phyloP scores from a whole-genome alignment of 495 filamentous ascomycete species.

The Hyphodiscus hymeniophilus region DNA sequence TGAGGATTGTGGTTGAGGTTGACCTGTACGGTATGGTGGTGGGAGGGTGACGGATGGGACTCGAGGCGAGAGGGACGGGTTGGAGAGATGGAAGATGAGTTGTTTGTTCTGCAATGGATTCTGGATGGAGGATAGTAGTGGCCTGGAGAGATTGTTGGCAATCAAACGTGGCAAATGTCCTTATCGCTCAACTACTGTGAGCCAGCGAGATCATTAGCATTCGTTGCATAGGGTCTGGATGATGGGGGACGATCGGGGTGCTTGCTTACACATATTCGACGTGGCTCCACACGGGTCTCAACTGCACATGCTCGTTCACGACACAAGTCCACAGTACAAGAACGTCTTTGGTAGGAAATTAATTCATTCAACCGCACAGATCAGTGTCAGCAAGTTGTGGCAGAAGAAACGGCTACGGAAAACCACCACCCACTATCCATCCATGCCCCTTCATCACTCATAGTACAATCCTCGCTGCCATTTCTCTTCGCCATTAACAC shows the following conservation, averaged over 20 bases:
- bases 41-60: not conserved
- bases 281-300: not conserved
- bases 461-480: not conserved
- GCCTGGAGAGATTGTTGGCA: too few species aligned
- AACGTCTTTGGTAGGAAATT: conserved; percentile 24
- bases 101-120: too few species aligned
- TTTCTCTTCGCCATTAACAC: conserved; percentile 3
- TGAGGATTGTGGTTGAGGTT: conserved; percentile 5
- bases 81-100: too few species aligned
- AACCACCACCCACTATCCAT: conserved; percentile 2
- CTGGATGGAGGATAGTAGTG: too few species aligned
- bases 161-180: too few species aligned
- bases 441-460: not conserved
- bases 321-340: too few species aligned
- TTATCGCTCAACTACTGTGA: too few species aligned
- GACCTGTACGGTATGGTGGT: not conserved
- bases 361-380: conserved; percentile 17
- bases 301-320: not conserved
- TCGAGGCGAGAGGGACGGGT: not conserved
- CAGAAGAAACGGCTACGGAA: conserved; percentile 15
- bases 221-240: too few species aligned
- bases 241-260: too few species aligned
- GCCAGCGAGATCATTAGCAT: too few species aligned
- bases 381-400: conserved; percentile 13
- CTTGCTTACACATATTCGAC: not conserved